phyloP scores from a whole-genome alignment of 441 rosid genomes.

The Gossypium lobatum region DNA sequence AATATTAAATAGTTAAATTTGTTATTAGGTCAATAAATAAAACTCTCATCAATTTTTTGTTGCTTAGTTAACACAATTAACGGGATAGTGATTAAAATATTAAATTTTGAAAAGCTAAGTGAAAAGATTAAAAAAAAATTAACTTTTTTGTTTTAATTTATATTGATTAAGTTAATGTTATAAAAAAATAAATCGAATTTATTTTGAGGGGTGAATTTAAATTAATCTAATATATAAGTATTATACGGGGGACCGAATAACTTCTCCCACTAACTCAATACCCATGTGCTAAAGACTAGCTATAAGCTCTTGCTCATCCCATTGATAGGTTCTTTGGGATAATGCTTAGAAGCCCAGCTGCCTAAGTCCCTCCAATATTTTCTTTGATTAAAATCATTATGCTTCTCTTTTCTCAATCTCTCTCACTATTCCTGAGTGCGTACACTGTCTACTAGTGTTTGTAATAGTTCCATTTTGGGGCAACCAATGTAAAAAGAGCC shows the following conservation, averaged over 20 bases:
- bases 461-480: slow-evolving; percentile 33
- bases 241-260: not conserved
- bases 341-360: slow-evolving; percentile 35
- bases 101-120: too few species aligned
- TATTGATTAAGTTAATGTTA: too few species aligned
- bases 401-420: slow-evolving; percentile 1
- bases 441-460: slow-evolving; percentile 28
- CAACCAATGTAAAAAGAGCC: slow-evolving; percentile 37
- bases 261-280: slow-evolving; percentile 31
- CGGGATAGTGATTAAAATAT: too few species aligned
- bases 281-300: slow-evolving; percentile 6
- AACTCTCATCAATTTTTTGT: too few species aligned
- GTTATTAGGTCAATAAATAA: too few species aligned
- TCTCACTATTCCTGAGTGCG: slow-evolving; percentile 9
- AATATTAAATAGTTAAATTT: too few species aligned
- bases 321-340: slow-evolving; percentile 27
- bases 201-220: too few species aligned
- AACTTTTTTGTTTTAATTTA: too few species aligned
- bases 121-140: too few species aligned
- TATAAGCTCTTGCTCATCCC: not conserved
- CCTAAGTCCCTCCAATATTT: slow-evolving; percentile 21
- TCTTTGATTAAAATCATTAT: slow-evolving; percentile 26
- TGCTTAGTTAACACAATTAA: too few species aligned
- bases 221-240: too few species aligned
- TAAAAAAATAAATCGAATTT: too few species aligned